Evolutionary conservation across 352 stramenopile species (phyloP).

Genomic region (Phytophthora kernoviae): DNA sequence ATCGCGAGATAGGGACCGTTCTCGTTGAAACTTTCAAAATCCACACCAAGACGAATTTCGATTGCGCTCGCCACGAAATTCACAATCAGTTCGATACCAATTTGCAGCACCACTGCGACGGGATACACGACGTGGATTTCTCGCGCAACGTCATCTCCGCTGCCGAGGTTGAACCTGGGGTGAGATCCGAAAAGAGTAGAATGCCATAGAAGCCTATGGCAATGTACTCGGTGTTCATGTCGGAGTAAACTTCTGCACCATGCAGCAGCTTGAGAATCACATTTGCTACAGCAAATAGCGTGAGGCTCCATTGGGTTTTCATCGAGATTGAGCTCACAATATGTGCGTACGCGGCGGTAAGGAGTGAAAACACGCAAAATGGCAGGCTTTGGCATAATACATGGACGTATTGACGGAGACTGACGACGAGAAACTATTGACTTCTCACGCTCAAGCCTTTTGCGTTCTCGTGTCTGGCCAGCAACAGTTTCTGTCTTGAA

Average conservation of each 20-base stretch:
- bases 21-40: constrained; percentile 25
- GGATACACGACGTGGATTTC: constrained; percentile 6
- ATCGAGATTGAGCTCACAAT: constrained; percentile 17
- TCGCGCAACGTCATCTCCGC: not conserved
- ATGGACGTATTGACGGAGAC: constrained; percentile 11
- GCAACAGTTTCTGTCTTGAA: constrained; percentile 16
- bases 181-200: constrained; percentile 35
- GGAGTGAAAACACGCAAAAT: constrained; percentile 13
- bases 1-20: constrained; percentile 21
- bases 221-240: constrained; percentile 55
- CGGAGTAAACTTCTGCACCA: constrained; percentile 25
- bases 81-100: constrained; percentile 20
- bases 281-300: constrained; percentile 10
- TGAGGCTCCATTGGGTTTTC: constrained; percentile 16
- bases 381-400: constrained; percentile 19
- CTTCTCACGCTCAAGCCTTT: constrained; percentile 5
- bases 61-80: constrained; percentile 27
- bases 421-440: not conserved
- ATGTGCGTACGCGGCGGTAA: constrained; percentile 19
- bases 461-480: constrained; percentile 8
- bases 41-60: constrained; percentile 18
- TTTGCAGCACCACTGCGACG: constrained; percentile 19
- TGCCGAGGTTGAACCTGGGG: constrained; percentile 19
- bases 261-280: constrained; percentile 18
- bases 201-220: constrained; percentile 43